phyloP scores from a whole-genome alignment of 306 rosid genomes.

The Vigna hirtella region DNA sequence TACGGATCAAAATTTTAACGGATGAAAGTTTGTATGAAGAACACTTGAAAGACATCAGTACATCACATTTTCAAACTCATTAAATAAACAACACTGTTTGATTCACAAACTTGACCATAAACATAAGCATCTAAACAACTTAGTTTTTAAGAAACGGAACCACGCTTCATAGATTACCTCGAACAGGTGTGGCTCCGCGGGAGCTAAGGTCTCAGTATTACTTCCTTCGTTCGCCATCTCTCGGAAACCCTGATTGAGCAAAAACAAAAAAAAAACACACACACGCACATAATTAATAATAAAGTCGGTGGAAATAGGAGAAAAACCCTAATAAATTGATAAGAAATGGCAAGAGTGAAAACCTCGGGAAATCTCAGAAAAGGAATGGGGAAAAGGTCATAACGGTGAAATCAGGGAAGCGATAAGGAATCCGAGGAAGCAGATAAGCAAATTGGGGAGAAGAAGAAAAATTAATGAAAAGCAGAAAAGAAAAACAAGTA shows the following conservation, averaged over 20 bases:
- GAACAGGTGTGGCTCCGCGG: conserved; percentile 59
- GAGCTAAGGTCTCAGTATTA: conserved; percentile 73
- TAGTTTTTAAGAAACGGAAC: background rate
- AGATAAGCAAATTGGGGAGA: conserved; percentile 53
- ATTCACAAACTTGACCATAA: background rate
- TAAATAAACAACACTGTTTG: background rate
- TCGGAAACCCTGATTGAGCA: conserved; percentile 53
- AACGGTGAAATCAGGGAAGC: conserved; percentile 38
- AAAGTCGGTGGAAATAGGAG: conserved; percentile 28
- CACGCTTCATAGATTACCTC: conserved; percentile 63
- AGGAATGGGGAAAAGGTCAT: background rate
- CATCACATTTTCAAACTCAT: conserved; percentile 31
- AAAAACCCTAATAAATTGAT: conserved; percentile 67
- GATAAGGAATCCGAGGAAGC: conserved; percentile 44
- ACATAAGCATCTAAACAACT: background rate
- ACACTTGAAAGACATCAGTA: conserved; percentile 1
- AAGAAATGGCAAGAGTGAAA: conserved; percentile 38
- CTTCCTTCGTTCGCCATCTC: conserved; percentile 81
- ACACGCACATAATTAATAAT: background rate
- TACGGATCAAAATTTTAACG: conserved; percentile 5
- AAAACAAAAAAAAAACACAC: conserved; percentile 19
- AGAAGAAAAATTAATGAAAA: conserved; percentile 33
- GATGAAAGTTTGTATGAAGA: background rate
- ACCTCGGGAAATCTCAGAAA: conserved; percentile 54
- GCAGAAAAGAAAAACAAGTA: conserved; percentile 41